A percentile compares a stretch with the other conserved stretches of the same genome.
Evolutionary conservation across 2,329 filamentous ascomycete genomes (phyloP).

Genomic region (Zasmidium angulare): DNA sequence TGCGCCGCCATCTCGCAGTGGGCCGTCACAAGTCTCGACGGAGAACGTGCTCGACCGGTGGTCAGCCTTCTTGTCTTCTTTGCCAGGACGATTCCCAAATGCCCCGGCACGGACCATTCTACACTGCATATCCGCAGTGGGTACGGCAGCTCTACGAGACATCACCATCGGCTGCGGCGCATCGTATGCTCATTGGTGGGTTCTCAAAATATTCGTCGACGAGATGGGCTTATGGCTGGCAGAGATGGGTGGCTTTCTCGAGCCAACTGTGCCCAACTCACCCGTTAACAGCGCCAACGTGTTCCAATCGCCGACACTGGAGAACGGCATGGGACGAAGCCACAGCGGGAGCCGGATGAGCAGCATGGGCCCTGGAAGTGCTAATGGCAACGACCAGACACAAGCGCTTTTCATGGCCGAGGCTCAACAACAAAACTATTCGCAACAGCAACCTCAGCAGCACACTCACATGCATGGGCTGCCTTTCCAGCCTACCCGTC

Average conservation of each 20-base stretch:
- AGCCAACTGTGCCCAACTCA: constrained; percentile 29
- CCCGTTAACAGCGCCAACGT: constrained; percentile 13
- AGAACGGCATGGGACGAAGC: constrained; percentile 27
- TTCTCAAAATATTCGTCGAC: constrained; percentile 92
- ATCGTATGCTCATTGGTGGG: constrained; percentile 90
- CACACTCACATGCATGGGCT: constrained; percentile 16
- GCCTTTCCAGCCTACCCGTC: constrained; percentile 12
- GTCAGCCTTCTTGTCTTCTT: constrained; percentile 68
- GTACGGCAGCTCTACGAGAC: constrained; percentile 76
- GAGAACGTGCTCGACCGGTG: constrained; percentile 76
- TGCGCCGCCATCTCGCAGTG: constrained; percentile 23
- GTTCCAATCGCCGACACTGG: constrained; percentile 26
- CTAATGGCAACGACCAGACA: constrained; percentile 17
- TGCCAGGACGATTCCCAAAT: constrained; percentile 72
- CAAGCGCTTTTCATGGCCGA: constrained; percentile 22
- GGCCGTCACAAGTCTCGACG: constrained; percentile 38
- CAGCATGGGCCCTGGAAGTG: constrained; percentile 30
- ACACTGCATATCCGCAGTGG: constrained; percentile 72
- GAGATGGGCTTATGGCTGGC: constrained; percentile 91
- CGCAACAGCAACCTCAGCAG: constrained; percentile 21
- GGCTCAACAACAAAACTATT: constrained; percentile 17
- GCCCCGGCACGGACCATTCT: constrained; percentile 71
- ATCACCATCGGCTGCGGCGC: constrained; percentile 75
- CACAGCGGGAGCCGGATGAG: constrained; percentile 35
- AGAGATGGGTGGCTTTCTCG: constrained; percentile 85